Conservation (phyloP, 2,329 filamentous ascomycete genomes). For the Rhynchosporium agropyri region DNA sequence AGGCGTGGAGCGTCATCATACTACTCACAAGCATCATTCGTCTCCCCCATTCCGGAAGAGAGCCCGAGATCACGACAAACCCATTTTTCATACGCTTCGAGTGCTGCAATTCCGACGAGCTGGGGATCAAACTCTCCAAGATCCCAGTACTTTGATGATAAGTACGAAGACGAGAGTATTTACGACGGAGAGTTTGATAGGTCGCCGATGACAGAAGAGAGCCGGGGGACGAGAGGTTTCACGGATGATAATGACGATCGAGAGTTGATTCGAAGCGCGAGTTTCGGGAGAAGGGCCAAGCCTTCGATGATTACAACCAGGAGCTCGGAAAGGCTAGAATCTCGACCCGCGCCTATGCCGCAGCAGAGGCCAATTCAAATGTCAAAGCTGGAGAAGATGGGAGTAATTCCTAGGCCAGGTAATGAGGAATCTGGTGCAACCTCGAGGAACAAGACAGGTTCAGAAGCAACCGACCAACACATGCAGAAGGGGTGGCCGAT, state of each 20-base stretch:
- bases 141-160: conserved; percentile 43
- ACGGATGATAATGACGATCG: conserved; percentile 50
- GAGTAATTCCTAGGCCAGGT: conserved; percentile 15
- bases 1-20: conserved; percentile 64
- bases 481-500: conserved; percentile 36
- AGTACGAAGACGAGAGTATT: conserved; percentile 26
- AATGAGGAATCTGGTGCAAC: conserved; percentile 9
- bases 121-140: conserved; percentile 59
- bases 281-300: conserved; percentile 62
- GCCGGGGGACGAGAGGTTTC: conserved; percentile 38
- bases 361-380: conserved; percentile 40
- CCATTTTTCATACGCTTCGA: conserved; percentile 70
- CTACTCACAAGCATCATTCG: conserved; percentile 66
- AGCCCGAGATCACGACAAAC: conserved; percentile 55
- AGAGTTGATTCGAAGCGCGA: conserved; percentile 62
- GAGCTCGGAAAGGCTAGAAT: conserved; percentile 33
- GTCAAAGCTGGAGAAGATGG: conserved; percentile 45
- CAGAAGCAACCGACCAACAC: conserved; percentile 22
- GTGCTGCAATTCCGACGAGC: conserved; percentile 69
- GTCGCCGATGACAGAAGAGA: conserved; percentile 33
- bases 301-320: conserved; percentile 57
- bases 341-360: conserved; percentile 34
- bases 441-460: conserved; percentile 8
- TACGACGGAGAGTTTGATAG: conserved; percentile 30
- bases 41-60: conserved; percentile 78